These are phyloP conservation scores for Wickerhamiella alocasiicola DNA, from an alignment of 805 yeast species.

Conservation along the genomic window DNA sequence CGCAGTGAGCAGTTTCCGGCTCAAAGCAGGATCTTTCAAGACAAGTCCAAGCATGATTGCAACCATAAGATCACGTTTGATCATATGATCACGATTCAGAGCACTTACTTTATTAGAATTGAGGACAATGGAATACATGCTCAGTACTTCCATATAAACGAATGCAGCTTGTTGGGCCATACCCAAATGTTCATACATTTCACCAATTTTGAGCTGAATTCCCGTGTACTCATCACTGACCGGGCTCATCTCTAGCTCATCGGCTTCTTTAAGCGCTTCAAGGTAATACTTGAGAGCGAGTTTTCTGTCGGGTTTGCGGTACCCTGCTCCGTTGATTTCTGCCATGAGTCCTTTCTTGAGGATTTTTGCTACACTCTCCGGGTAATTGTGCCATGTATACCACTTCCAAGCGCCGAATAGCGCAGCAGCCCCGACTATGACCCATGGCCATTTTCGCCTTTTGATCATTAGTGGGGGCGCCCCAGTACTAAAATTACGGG, in stretches of 20 bases:
- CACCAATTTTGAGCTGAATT: conserved; percentile 73
- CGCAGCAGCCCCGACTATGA: conserved; percentile 5
- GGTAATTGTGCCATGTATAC: conserved; percentile 29
- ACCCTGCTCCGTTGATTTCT: conserved; percentile 53
- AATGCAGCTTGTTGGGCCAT: conserved; percentile 51
- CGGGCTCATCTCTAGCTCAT: conserved; percentile 41
- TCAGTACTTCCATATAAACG: conserved; percentile 50
- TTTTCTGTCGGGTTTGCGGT: conserved; percentile 40
- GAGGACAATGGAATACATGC: conserved; percentile 40
- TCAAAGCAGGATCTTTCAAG: conserved; percentile 34
- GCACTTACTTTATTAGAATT: conserved; percentile 34
- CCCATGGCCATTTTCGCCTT: conserved; percentile 8
- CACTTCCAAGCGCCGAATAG: conserved; percentile 20
- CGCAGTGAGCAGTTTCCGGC: conserved; percentile 45
- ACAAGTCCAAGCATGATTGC: conserved; percentile 34
- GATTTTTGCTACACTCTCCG: conserved; percentile 54
- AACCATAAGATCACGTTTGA: conserved; percentile 59
- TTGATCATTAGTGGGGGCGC: conserved; percentile 8
- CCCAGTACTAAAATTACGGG: background rate
- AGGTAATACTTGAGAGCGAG: conserved; percentile 62
- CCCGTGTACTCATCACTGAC: conserved; percentile 79
- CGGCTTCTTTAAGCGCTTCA: conserved; percentile 57
- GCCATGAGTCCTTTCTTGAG: conserved; percentile 73
- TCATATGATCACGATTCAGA: conserved; percentile 40
- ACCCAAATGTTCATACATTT: conserved; percentile 64